Evolutionary conservation across 768 basidiomycete genomes (phyloP).

Genomic region (Boletus barrowsii): DNA sequence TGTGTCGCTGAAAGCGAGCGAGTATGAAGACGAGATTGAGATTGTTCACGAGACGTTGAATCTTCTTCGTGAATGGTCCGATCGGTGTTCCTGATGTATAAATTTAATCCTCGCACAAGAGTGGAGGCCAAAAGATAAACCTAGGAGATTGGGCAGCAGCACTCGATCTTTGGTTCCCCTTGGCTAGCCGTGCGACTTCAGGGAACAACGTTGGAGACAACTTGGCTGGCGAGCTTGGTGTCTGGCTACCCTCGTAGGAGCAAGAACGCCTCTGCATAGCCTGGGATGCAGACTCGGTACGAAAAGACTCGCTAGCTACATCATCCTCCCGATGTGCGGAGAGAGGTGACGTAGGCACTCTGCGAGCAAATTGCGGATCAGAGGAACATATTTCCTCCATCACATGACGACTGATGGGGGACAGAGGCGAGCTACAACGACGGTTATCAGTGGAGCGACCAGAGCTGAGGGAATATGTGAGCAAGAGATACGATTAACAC

Average conservation of each 20-base stretch:
- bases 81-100: not conserved
- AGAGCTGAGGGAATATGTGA: constrained; percentile 4
- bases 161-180: constrained; percentile 1
- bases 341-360: not conserved
- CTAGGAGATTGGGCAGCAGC: not conserved
- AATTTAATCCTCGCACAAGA: not conserved
- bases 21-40: not conserved
- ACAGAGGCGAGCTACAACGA: constrained; percentile 10
- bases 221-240: not conserved
- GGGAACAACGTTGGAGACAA: not conserved
- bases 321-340: not conserved
- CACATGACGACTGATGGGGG: constrained; percentile 16
- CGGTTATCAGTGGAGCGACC: not conserved
- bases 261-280: not conserved
- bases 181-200: not conserved
- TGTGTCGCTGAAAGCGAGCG: not conserved
- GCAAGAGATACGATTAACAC: not conserved
- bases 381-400: constrained; percentile 16
- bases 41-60: not conserved
- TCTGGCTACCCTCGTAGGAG: not conserved
- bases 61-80: not conserved
- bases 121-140: constrained; percentile 1
- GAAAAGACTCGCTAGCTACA: not conserved
- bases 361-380: not conserved
- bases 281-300: not conserved